Percentiles rank a stretch among this genome's conserved stretches.
Evolutionary conservation across 2,329 filamentous ascomycete genomes (phyloP).

Genomic region (Plenodomus lindquistii): DNA sequence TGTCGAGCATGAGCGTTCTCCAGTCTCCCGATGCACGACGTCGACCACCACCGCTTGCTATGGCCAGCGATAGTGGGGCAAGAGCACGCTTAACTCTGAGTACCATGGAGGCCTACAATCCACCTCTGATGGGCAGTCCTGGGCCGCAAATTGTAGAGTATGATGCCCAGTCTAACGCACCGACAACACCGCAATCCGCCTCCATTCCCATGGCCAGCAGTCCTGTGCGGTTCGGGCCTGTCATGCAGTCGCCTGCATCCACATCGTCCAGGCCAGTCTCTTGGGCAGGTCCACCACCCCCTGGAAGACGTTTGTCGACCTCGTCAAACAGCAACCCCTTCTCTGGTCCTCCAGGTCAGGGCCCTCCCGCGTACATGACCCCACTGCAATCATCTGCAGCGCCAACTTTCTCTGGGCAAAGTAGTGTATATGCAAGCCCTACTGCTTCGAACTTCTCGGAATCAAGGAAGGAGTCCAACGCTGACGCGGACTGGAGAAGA

Average conservation of each 20-base stretch:
- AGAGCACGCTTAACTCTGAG: slow-evolving; percentile 60
- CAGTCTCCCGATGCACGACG: slow-evolving; percentile 59
- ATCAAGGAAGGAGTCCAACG: slow-evolving; percentile 68
- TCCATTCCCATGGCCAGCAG: slow-evolving; percentile 80
- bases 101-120: slow-evolving; percentile 66
- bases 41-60: slow-evolving; percentile 79
- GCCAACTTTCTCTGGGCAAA: slow-evolving; percentile 59
- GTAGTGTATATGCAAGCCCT: slow-evolving; percentile 68
- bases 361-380: slow-evolving; percentile 61
- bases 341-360: slow-evolving; percentile 65
- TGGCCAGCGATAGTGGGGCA: slow-evolving; percentile 68
- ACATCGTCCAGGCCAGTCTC: slow-evolving; percentile 71
- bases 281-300: slow-evolving; percentile 71
- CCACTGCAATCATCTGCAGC: slow-evolving; percentile 60
- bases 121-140: slow-evolving; percentile 64
- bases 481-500: slow-evolving; percentile 78
- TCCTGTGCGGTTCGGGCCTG: slow-evolving; percentile 68
- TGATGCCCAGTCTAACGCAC: slow-evolving; percentile 69
- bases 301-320: slow-evolving; percentile 78
- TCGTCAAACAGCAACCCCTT: slow-evolving; percentile 77
- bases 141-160: slow-evolving; percentile 68
- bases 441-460: slow-evolving; percentile 66
- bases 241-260: slow-evolving; percentile 72
- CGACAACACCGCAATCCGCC: slow-evolving; percentile 81
- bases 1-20: slow-evolving; percentile 66